These are phyloP conservation scores for Colletotrichum sojae DNA, from an alignment of 2,329 filamentous ascomycete species.

Conservation along the genomic window DNA sequence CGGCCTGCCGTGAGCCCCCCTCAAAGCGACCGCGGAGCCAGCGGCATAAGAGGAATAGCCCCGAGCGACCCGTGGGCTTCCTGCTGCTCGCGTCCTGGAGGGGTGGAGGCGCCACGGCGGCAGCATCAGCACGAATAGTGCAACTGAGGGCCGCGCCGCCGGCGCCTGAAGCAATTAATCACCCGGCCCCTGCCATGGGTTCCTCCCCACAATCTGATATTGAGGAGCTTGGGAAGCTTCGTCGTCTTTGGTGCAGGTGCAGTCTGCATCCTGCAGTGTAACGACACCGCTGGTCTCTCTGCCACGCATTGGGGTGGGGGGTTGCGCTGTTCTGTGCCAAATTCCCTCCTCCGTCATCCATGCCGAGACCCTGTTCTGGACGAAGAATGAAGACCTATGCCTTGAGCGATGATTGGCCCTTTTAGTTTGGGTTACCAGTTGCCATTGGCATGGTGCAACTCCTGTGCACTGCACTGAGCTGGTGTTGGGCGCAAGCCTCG, in stretches of 20 bases:
- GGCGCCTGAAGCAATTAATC: conserved; percentile 28
- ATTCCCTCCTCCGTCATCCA: conserved; percentile 32
- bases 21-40: conserved; percentile 18
- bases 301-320: conserved; percentile 21
- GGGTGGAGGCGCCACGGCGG: conserved; percentile 10
- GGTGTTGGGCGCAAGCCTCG: conserved; percentile 18
- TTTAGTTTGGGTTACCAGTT: conserved; percentile 12
- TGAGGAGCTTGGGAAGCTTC: conserved; percentile 24
- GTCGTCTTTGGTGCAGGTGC: conserved; percentile 32
- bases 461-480: background rate
- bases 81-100: background rate
- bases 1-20: conserved; percentile 26
- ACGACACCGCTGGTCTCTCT: conserved; percentile 12
- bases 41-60: conserved; percentile 22
- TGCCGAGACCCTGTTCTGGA: conserved; percentile 23
- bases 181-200: background rate
- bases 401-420: conserved; percentile 20
- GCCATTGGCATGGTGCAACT: conserved; percentile 26
- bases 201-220: conserved; percentile 19
- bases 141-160: conserved; percentile 36
- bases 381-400: conserved; percentile 15
- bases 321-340: conserved; percentile 12
- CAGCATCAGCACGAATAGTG: conserved; percentile 18
- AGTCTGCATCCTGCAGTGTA: conserved; percentile 33
- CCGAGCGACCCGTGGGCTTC: background rate